These are phyloP conservation scores for Dryas drummondii DNA, from an alignment of 306 rosid species.

Conservation along the genomic window DNA sequence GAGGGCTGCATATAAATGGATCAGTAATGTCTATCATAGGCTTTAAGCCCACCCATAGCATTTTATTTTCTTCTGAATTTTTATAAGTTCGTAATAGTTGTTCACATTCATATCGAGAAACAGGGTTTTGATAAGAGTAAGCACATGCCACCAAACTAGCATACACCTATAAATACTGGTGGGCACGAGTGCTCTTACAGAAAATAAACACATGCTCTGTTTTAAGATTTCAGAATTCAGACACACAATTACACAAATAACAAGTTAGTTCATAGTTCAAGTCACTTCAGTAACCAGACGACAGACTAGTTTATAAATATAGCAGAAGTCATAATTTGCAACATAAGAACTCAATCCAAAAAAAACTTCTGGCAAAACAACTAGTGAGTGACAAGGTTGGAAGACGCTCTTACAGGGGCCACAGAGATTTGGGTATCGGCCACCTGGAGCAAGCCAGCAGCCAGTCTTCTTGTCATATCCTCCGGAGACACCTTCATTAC, in stretches of 20 bases:
- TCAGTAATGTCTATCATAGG: background rate
- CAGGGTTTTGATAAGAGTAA: no score
- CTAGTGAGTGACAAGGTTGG: slow-evolving; percentile 38
- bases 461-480: slow-evolving; percentile 68
- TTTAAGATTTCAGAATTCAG: background rate
- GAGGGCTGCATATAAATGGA: background rate
- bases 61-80: background rate
- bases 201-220: background rate
- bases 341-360: background rate
- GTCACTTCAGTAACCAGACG: background rate
- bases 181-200: background rate
- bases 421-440: slow-evolving; percentile 44
- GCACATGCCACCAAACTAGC: background rate
- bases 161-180: background rate
- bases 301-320: background rate
- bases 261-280: background rate
- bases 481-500: slow-evolving; percentile 70
- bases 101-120: no score
- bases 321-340: background rate
- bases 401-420: slow-evolving; percentile 5
- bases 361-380: background rate
- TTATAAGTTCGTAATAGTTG: no score
- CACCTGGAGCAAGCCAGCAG: slow-evolving; percentile 58
- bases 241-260: background rate
- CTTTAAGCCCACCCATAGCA: no score